phyloP scores from a whole-genome alignment of 2,329 filamentous ascomycete species.

The Dendrostoma leiphaemia region DNA sequence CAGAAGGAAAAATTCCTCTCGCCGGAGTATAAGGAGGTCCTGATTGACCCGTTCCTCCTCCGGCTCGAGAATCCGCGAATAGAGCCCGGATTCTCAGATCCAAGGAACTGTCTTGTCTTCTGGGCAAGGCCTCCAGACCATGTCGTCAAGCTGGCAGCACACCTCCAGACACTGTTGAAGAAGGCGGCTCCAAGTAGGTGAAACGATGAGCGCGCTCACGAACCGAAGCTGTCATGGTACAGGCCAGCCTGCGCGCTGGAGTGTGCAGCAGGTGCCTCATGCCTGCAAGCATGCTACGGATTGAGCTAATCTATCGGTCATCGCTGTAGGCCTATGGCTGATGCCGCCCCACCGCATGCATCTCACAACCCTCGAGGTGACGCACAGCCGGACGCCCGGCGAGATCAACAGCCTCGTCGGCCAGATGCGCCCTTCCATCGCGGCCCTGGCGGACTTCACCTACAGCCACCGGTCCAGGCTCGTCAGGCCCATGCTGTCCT shows the following conservation, averaged over 20 bases:
- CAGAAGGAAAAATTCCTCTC: conserved; percentile 74
- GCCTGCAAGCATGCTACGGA: neutral
- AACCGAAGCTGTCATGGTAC: too few species aligned
- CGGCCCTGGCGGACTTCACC: conserved; percentile 64
- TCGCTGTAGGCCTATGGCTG: conserved; percentile 67
- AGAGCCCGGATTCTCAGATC: conserved; percentile 70
- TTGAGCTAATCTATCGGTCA: neutral
- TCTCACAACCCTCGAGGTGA: conserved; percentile 80
- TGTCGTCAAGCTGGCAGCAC: conserved; percentile 64
- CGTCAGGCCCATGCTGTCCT: conserved; percentile 79
- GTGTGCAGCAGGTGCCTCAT: too few species aligned
- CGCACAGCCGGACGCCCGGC: conserved; percentile 70
- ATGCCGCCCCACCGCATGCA: conserved; percentile 80
- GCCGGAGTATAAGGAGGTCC: conserved; percentile 65
- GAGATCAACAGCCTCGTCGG: conserved; percentile 66
- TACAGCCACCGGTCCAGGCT: conserved; percentile 68
- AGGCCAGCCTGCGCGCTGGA: neutral
- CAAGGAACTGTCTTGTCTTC: conserved; percentile 78
- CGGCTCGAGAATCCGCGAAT: conserved; percentile 63
- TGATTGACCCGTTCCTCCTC: conserved; percentile 72
- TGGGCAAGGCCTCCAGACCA: conserved; percentile 81
- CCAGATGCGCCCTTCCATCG: conserved; percentile 53
- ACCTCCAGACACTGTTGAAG: conserved; percentile 66
- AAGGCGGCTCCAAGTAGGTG: conserved; percentile 68
- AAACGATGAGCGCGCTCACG: too few species aligned